These are phyloP conservation scores for Microdochium nivale DNA, from an alignment of 2,329 filamentous ascomycete genomes.

Conservation along the genomic window DNA sequence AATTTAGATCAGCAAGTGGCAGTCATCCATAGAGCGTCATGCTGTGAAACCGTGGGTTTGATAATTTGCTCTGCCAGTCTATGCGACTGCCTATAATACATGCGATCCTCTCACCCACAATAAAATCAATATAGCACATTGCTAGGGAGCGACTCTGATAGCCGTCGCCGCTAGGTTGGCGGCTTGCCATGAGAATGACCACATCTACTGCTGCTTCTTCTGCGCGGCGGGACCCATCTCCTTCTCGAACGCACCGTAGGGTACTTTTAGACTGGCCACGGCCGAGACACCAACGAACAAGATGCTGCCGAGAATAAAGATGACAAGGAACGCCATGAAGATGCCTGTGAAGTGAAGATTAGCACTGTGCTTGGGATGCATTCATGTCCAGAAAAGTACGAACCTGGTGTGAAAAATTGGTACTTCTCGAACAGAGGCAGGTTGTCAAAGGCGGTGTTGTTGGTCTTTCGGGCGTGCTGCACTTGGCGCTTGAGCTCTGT, in stretches of 20 bases:
- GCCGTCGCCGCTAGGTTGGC: not conserved
- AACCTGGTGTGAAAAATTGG: conserved; percentile 86
- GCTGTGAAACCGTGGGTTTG: no score
- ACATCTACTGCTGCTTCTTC: conserved; percentile 61
- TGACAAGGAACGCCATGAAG: conserved; percentile 74
- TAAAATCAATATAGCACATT: conserved; percentile 3
- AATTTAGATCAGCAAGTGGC: no score
- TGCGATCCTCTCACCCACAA: not conserved
- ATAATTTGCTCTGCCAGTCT: not conserved
- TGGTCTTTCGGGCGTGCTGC: conserved; percentile 20
- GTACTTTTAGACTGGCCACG: conserved; percentile 73
- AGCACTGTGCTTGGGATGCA: not conserved
- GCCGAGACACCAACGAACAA: conserved; percentile 71
- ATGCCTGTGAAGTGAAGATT: conserved; percentile 49
- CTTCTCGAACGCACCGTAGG: conserved; percentile 93
- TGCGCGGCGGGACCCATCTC: conserved; percentile 84
- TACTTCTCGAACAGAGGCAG: conserved; percentile 79
- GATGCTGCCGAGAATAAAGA: conserved; percentile 66
- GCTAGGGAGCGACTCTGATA: conserved; percentile 4
- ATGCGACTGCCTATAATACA: not conserved
- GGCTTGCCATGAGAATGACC: not conserved
- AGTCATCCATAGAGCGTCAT: no score
- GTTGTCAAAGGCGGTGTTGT: conserved; percentile 32
- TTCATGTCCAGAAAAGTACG: conserved; percentile 15
- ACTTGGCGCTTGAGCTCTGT: conserved; percentile 64